Evolutionary conservation across 257 asterid species (phyloP).

Genomic region (Cynanchum wilfordii): DNA sequence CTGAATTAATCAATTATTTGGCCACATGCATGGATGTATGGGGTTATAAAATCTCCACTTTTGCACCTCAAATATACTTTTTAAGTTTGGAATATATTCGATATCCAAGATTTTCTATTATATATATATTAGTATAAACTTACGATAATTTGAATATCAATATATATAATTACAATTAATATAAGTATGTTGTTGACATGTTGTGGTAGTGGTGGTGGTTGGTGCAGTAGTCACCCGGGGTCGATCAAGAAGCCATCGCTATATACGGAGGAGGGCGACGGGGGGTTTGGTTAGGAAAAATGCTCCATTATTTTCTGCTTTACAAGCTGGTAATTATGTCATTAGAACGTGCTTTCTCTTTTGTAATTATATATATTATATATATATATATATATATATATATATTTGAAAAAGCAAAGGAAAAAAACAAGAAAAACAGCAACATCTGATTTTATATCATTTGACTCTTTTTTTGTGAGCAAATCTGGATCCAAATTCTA

Average conservation of each 20-base stretch:
- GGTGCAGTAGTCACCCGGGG: no score
- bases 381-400: no score
- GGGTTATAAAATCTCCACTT: neutral
- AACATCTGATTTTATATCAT: neutral
- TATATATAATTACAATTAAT: no score
- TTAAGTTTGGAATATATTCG: neutral
- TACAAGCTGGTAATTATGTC: neutral
- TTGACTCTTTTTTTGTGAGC: neutral
- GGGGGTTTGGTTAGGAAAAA: neutral
- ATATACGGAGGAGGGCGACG: neutral
- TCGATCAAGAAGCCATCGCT: no score
- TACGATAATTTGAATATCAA: no score
- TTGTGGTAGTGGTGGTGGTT: no score
- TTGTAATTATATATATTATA: no score
- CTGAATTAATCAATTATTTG: no score
- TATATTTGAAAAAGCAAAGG: neutral
- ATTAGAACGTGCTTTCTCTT: neutral
- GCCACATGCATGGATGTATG: neutral
- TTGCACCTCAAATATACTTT: neutral
- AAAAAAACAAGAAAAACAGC: neutral
- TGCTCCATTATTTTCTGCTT: slow-evolving; percentile 4
- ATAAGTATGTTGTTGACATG: no score
- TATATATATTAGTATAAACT: no score
- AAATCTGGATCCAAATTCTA: no score
- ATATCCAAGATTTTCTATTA: no score